Base-by-base conservation (phyloP, 2,329 filamentous ascomycete species). In the Sordariomycetes sp. region DNA sequence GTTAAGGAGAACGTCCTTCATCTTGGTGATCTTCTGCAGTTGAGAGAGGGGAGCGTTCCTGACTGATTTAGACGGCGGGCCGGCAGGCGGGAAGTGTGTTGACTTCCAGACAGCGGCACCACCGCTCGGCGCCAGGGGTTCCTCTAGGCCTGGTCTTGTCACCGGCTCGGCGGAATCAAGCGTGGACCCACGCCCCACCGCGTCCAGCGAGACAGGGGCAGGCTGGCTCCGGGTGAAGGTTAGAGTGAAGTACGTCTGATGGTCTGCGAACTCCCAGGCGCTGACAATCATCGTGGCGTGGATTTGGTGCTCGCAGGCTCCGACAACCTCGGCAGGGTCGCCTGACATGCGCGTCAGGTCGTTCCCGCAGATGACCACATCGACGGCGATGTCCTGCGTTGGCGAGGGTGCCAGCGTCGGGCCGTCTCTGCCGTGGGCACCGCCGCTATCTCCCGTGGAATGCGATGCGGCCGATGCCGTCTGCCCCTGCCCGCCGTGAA, bases 1-100 rank as follows among this genome's bases (percentile, higher is more conserved):
- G 66, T 90, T 87, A 7, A 93, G 73, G 22, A 92, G 76, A 1
- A 88, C 87, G 66, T 92, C 88, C 68, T 91, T 92, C 74, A 93
- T 82, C 55, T 85, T 76, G 8, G 81, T 83, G 58, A 89, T 82
- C 67, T 91, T 93, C 64, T 89, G 84, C 25, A 90, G 77, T n/a
- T 50, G 46, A 2, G 46, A 50, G n/a, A 50, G 46, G 0, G 86
- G 83, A 2, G 81, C 76, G 58, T 77, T 79, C 0, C 80, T 76
- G n/a, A 77, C 69, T 5, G 78, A 73, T 52, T 77, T 76, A 1
- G 79, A 75, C 0, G 87, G 87, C 1, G 86, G 85, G 0, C 86
- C 86, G 65, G 83, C 75, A 0, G 86, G 86, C 2, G 86, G 86
- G 59, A 89, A 89, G 0, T 81, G 79, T 53, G 78, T 79, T 0